phyloP scores from a whole-genome alignment of 106 monocot species.

The Dioscorea zingiberensis region DNA sequence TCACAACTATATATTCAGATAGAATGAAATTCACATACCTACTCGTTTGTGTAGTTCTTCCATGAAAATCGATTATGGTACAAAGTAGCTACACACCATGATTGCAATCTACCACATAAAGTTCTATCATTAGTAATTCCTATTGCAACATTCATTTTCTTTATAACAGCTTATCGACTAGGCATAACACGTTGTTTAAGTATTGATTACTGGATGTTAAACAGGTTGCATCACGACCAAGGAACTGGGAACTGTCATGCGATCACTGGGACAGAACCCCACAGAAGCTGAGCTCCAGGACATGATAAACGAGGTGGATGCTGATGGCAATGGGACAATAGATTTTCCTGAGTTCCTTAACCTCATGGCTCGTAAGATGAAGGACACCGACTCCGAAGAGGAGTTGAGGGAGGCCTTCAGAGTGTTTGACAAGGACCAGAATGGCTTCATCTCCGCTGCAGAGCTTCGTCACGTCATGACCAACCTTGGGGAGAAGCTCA shows the following conservation, averaged over 20 bases:
- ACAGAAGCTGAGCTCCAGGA: not conserved
- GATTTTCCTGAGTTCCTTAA: not conserved
- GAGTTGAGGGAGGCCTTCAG: not conserved
- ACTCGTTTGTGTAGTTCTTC: too few relatives aligned
- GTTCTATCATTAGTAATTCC: too few relatives aligned
- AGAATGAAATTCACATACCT: too few relatives aligned
- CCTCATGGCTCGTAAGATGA: not conserved
- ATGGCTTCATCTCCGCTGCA: not conserved
- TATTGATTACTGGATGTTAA: not conserved
- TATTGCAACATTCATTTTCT: too few relatives aligned
- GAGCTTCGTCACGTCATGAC: constrained; percentile 1
- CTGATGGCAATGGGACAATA: not conserved
- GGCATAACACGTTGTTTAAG: not conserved
- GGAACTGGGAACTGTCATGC: not conserved
- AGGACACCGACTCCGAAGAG: not conserved
- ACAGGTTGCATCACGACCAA: not conserved
- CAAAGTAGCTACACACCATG: too few relatives aligned
- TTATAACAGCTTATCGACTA: too few relatives aligned
- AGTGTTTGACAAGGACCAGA: not conserved
- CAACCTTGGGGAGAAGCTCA: constrained; percentile 1
- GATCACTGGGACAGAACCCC: not conserved
- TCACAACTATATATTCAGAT: too few relatives aligned
- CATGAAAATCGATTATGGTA: too few relatives aligned
- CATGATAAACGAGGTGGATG: constrained; percentile 1
- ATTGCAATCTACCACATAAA: too few relatives aligned